Evolutionary conservation across 2,329 filamentous ascomycete genomes (phyloP), one percentile per base, ranked within the genome.

Genomic region (Nigrospora osmanthi): DNA sequence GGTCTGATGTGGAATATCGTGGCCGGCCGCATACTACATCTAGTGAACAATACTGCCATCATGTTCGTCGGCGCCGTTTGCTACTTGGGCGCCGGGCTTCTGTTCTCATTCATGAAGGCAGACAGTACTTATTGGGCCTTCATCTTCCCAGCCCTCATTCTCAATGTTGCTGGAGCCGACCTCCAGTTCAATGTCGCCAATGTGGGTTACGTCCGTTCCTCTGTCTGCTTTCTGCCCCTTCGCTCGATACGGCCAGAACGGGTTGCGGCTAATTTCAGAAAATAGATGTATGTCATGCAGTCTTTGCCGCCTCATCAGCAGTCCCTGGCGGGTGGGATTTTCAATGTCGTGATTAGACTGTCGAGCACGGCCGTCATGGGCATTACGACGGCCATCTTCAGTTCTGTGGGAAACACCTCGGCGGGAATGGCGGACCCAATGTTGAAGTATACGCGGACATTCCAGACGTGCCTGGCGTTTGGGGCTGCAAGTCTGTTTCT

Each of bases 141-240:
- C 13, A 47, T 40, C 13, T 49, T 49, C 36, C 45, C 47, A 1
- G 43, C 47, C 2, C 42, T 44, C 6, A 35, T 46, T 6, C 60
- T 86, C 23, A 73, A 75, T 17, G 81, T 85, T 1, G 65, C 83
- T 4, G 83, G 83, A 1, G 81, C 81, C 0, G 83, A 86, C 55
- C 75, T 87, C 32, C 76, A 85, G 47, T 86, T 85, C 59, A 84
- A 85, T 48, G 81, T 86, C 17, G 75, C 78, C 4, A 86, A 87
- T 53, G 76, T 81, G 58, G 53, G 74, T 63, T 14, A 7, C 15
- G 9, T 15, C 17, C 23, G 10, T 28, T 6, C 23, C 7, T 28
- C 7, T 28, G 5, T 28, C 23, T 28, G 5, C 23, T 28, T 28
- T 28, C 23, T n/a, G n/a, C n/a, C 5, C 15, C 3, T 33, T 12